phyloP scores from a whole-genome alignment of 768 basidiomycete genomes.

The Tricholoma sp. region DNA sequence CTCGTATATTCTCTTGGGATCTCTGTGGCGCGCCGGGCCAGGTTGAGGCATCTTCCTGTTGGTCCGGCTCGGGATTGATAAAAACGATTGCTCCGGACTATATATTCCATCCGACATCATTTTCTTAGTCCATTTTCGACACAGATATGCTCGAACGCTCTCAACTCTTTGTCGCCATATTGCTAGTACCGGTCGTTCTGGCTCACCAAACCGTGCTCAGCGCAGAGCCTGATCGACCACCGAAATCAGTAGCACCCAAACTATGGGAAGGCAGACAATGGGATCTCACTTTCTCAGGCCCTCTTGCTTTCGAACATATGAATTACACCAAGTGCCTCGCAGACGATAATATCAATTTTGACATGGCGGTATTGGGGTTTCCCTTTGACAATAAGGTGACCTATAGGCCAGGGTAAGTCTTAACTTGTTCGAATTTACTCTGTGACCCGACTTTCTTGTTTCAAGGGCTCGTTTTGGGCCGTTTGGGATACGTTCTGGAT shows the following conservation, averaged over 20 bases:
- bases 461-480: not conserved
- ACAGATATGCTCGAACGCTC: not conserved
- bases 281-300: not conserved
- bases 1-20: not conserved
- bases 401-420: not conserved
- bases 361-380: not conserved
- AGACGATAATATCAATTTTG: not conserved
- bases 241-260: not conserved
- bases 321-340: not conserved
- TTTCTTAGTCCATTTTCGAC: not conserved
- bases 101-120: not conserved
- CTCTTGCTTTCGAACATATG: not conserved
- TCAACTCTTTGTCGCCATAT: not conserved
- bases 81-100: not conserved
- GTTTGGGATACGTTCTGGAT: not conserved
- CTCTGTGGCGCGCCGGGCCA: not conserved
- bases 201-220: not conserved
- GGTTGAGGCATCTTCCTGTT: not conserved
- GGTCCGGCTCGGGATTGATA: not conserved
- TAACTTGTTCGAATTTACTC: not conserved
- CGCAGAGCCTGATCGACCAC: not conserved
- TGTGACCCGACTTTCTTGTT: not conserved
- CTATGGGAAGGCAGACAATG: not conserved
- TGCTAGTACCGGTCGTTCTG: not conserved
- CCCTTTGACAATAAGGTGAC: not conserved